phyloP scores from a whole-genome alignment of 2,329 filamentous ascomycete genomes.

The Trichoderma sp. region DNA sequence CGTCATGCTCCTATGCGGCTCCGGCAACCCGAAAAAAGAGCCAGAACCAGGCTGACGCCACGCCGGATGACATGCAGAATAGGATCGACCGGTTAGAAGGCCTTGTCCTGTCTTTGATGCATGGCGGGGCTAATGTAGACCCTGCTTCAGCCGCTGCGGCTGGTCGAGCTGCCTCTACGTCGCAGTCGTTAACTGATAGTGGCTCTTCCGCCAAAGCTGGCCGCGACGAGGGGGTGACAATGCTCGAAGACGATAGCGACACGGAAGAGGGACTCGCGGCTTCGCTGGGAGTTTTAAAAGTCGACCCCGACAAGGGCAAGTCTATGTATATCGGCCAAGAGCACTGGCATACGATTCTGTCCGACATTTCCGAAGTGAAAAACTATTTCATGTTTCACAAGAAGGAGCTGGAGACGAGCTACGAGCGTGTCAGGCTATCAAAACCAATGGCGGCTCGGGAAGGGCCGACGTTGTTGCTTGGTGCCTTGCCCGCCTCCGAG shows the following conservation, averaged over 20 bases:
- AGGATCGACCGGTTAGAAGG: slow-evolving; percentile 93
- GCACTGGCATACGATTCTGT: slow-evolving; percentile 77
- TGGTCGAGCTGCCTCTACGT: slow-evolving; percentile 34
- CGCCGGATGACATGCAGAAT: slow-evolving; percentile 96
- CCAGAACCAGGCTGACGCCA: slow-evolving; percentile 57
- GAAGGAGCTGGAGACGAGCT: slow-evolving; percentile 81
- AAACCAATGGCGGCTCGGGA: slow-evolving; percentile 59
- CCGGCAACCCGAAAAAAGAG: slow-evolving; percentile 70
- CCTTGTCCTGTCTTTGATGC: slow-evolving; percentile 90
- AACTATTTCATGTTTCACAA: slow-evolving; percentile 85
- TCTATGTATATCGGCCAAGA: slow-evolving; percentile 79
- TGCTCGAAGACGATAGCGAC: slow-evolving; percentile 62
- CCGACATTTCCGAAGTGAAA: slow-evolving; percentile 88
- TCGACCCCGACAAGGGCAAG: slow-evolving; percentile 73
- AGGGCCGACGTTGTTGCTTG: slow-evolving; percentile 76
- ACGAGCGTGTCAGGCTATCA: slow-evolving; percentile 69
- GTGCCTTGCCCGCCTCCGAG: slow-evolving; percentile 67
- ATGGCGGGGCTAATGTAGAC: slow-evolving; percentile 64
- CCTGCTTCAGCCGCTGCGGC: slow-evolving; percentile 36
- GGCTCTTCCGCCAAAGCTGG: slow-evolving; percentile 49
- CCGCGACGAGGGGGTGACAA: slow-evolving; percentile 53
- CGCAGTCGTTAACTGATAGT: slow-evolving; percentile 42
- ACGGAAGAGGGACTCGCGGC: slow-evolving; percentile 66
- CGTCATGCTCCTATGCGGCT: slow-evolving; percentile 81
- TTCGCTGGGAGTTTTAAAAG: slow-evolving; percentile 77